Conservation (phyloP, 1,284 basidiomycete genomes). For the Schizophyllum commune region DNA sequence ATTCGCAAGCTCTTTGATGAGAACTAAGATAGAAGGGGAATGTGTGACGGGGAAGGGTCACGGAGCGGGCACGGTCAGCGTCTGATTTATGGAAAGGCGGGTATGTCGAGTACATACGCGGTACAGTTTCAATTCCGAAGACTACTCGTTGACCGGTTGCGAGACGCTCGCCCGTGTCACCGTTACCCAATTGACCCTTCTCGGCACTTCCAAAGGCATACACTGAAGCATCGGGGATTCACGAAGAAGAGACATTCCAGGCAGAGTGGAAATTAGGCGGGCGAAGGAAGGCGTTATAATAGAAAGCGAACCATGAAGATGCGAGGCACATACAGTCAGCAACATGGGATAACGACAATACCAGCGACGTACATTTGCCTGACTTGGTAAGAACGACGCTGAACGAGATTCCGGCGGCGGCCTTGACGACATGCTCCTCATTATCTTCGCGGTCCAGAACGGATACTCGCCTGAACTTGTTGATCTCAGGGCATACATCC, state of each 20-base stretch:
- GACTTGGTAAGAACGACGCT: conserved; percentile 73
- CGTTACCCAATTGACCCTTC: conserved; percentile 89
- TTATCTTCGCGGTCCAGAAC: conserved; percentile 46
- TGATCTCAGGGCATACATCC: conserved; percentile 51
- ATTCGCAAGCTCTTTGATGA: conserved; percentile 63
- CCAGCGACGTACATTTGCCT: conserved; percentile 53
- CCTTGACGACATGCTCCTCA: conserved; percentile 62
- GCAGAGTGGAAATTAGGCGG: conserved; percentile 56
- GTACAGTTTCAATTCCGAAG: conserved; percentile 73
- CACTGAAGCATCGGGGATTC: neutral
- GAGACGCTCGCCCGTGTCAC: conserved; percentile 83
- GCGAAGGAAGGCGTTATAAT: conserved; percentile 2
- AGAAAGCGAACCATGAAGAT: neutral
- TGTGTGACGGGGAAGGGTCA: neutral
- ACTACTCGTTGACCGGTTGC: conserved; percentile 76
- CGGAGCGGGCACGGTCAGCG: conserved; percentile 3
- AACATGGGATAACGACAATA: neutral
- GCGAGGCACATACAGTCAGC: neutral
- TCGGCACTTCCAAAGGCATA: conserved; percentile 75
- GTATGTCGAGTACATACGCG: conserved; percentile 40
- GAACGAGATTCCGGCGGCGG: conserved; percentile 78
- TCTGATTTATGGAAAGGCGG: neutral
- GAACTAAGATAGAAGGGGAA: conserved; percentile 33
- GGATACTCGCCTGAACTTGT: conserved; percentile 56
- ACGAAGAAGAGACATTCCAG: too few species aligned